A percentile compares a stretch with the other conserved stretches of the same genome.
phyloP scores from a whole-genome alignment of 768 basidiomycete species.

The Pulveroboletus sp. region DNA sequence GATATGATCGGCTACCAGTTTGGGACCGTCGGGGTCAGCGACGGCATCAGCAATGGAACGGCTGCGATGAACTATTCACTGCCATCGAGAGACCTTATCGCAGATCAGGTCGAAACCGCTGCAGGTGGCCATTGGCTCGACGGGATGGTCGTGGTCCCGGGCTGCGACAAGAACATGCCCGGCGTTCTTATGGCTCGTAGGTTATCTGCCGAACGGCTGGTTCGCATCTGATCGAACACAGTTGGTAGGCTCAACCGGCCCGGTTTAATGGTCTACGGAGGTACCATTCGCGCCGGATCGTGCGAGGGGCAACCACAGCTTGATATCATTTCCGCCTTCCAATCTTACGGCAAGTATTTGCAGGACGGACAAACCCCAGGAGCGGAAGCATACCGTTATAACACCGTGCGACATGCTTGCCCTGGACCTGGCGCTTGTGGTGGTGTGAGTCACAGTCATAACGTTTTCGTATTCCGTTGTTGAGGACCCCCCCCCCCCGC shows the following conservation, averaged over 20 bases:
- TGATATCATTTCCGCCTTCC: slow-evolving; percentile 97
- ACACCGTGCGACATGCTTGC: slow-evolving; percentile 89
- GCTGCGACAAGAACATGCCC: slow-evolving; percentile 99
- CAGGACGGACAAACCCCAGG: slow-evolving; percentile 80
- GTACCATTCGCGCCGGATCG: slow-evolving; percentile 88
- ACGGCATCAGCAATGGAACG: slow-evolving; percentile 98
- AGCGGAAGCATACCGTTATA: slow-evolving; percentile 81
- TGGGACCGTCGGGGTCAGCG: slow-evolving; percentile 95
- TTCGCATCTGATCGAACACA: slow-evolving; percentile 29
- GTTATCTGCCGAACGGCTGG: slow-evolving; percentile 29
- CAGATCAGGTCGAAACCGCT: slow-evolving; percentile 94
- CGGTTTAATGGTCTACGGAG: slow-evolving; percentile 97
- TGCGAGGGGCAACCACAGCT: slow-evolving; percentile 85
- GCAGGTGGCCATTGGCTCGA: slow-evolving; percentile 98
- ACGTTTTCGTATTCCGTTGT: neutral
- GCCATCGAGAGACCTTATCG: slow-evolving; percentile 95
- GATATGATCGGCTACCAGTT: slow-evolving; percentile 94
- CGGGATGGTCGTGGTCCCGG: slow-evolving; percentile 95
- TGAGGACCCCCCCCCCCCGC: too few relatives aligned
- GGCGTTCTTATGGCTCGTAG: slow-evolving; percentile 94
- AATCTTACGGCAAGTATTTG: slow-evolving; percentile 92
- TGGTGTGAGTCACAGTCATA: slow-evolving; percentile 59
- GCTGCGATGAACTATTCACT: slow-evolving; percentile 92
- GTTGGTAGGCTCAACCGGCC: slow-evolving; percentile 95
- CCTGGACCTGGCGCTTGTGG: slow-evolving; percentile 98